Percentiles rank a stretch among this genome's conserved stretches.
Conservation (phyloP, 1,284 basidiomycete genomes). For the Moesziomyces parantarcticus region DNA sequence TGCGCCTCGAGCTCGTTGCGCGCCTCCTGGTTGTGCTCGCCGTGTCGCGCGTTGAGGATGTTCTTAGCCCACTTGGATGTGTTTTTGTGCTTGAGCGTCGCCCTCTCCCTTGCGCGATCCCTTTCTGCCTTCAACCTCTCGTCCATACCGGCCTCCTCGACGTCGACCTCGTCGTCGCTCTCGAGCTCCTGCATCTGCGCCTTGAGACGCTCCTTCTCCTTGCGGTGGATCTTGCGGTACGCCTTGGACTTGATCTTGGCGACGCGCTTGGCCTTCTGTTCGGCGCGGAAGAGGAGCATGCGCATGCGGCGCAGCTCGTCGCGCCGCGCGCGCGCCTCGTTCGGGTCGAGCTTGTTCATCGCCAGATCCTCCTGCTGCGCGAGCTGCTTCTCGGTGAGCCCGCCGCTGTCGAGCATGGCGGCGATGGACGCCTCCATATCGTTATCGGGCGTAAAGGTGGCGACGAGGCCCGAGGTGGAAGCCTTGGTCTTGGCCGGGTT, state of each 20-base stretch:
- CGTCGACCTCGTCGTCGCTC: slow-evolving; percentile 68
- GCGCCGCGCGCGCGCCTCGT: slow-evolving; percentile 83
- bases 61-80: slow-evolving; percentile 66
- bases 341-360: slow-evolving; percentile 81
- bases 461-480: slow-evolving; percentile 78
- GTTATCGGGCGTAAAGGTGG: slow-evolving; percentile 71
- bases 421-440: slow-evolving; percentile 62
- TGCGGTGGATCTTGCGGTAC: slow-evolving; percentile 85
- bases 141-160: slow-evolving; percentile 69
- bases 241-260: slow-evolving; percentile 97
- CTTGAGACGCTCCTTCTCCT: slow-evolving; percentile 74
- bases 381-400: slow-evolving; percentile 75
- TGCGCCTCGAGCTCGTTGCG: slow-evolving; percentile 61
- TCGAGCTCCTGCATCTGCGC: slow-evolving; percentile 70
- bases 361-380: slow-evolving; percentile 81
- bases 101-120: slow-evolving; percentile 69
- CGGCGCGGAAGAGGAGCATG: slow-evolving; percentile 92
- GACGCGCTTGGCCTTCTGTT: slow-evolving; percentile 87
- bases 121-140: slow-evolving; percentile 78
- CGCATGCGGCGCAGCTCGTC: slow-evolving; percentile 86
- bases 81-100: slow-evolving; percentile 67
- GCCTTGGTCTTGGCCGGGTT: slow-evolving; percentile 70
- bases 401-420: slow-evolving; percentile 65
- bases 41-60: slow-evolving; percentile 36
- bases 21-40: slow-evolving; percentile 53